Evolutionary conservation across 768 basidiomycete species (phyloP), one percentile per base, ranked within the genome.

Genomic region (Trametes villosa): DNA sequence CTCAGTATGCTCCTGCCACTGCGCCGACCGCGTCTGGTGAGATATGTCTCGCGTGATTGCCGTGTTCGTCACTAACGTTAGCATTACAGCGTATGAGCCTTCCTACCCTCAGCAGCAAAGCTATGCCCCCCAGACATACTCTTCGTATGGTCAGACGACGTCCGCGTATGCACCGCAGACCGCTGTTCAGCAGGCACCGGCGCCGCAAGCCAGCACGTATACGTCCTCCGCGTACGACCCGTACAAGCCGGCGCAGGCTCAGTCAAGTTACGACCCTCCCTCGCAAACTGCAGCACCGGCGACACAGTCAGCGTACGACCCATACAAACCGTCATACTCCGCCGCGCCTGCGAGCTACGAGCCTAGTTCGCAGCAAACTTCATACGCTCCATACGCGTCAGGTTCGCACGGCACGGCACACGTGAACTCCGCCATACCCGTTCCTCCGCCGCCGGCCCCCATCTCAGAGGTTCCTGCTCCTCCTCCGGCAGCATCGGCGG

Each of bases 401-500:
- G 40, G 33, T 42, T n/a, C 57, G n/a, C 57, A 65, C 41, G 20
- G 40, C 26, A 22, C 33, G 17, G 49, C 40, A 47, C 45, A 45
- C 11, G 56, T 31, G 27, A 55, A 27, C 30, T 44, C 59, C 17
- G 42, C 49, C 26, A 56, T 60, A 15, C 24, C 63, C 18, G 49
- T 63, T n/a, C 63, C 64, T 5, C 62, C 63, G 1, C 67, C 65
- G 17, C 47, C 66, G 17, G 62, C 64, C 13, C 62, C 52, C 33
- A 55, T 55, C 67, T 24, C 18, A 17, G 47, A 53, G 5, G 53
- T 33, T 5, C 51, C 62, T 18, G 36, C 78, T 22, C 65, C 69
- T 5, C 53, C 41, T 4, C 51, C 62, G 20, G 33, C 78, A 42
- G 59, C 53, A 2, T 68, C 78, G 29, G 74, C 79, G 4, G 62